phyloP scores from a whole-genome alignment of 441 rosid genomes.

The Populus hybrid region DNA sequence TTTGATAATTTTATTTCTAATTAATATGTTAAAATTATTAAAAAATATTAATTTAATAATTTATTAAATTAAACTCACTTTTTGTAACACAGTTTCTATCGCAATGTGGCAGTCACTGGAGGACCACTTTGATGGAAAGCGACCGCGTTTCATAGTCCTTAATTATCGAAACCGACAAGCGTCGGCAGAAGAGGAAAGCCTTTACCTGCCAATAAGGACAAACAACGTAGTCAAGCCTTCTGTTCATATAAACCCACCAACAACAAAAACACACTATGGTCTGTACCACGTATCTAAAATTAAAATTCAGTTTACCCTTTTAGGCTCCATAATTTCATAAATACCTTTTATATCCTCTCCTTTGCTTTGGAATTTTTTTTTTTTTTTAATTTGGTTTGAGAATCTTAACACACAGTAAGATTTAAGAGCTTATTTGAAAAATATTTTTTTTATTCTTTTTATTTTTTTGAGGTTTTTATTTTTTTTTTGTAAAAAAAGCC shows the following conservation, averaged over 20 bases:
- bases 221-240: too few species aligned
- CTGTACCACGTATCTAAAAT: not conserved
- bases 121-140: too few species aligned
- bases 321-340: not conserved
- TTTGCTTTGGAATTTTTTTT: not conserved
- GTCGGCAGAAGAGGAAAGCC: conserved; percentile 36
- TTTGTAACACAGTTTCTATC: too few species aligned
- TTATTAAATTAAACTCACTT: not conserved
- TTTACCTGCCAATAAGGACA: not conserved
- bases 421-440: too few species aligned
- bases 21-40: too few species aligned
- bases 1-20: too few species aligned
- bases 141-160: not conserved
- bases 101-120: too few species aligned
- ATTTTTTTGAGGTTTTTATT: too few species aligned
- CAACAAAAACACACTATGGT: not conserved
- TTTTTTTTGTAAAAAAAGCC: too few species aligned
- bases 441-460: too few species aligned
- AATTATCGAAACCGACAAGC: conserved; percentile 32
- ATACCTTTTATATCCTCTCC: not conserved
- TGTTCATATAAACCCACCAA: too few species aligned
- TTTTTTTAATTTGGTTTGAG: not conserved
- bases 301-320: not conserved
- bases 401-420: not conserved
- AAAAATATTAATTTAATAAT: too few species aligned